Percentiles rank a stretch among this genome's conserved stretches.
Conservation (phyloP, 169 alveolate species). For the Eimeria acervulina region DNA sequence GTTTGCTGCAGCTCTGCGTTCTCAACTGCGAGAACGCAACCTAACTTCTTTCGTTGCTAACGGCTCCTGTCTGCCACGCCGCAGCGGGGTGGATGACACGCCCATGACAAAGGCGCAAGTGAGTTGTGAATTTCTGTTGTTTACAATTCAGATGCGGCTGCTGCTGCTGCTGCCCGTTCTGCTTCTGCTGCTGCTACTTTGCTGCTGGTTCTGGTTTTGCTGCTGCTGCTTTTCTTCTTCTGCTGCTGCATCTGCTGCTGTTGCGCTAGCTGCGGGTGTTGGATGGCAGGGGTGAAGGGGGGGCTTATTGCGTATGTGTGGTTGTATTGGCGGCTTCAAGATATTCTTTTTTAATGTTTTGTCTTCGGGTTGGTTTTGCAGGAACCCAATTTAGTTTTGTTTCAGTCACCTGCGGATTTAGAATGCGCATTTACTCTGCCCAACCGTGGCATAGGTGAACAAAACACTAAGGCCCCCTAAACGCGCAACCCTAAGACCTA, state of each 20-base stretch:
- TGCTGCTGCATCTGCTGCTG: no score
- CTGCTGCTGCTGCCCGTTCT: no score
- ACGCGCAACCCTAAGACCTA: not conserved
- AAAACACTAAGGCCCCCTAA: no score
- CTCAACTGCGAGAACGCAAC: constrained; percentile 81
- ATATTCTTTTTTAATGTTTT: no score
- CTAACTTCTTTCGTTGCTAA: constrained; percentile 90
- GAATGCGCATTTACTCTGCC: constrained; percentile 71
- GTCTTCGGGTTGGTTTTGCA: not conserved
- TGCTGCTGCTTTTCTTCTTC: no score
- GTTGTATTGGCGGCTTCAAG: no score
- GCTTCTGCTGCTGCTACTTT: no score
- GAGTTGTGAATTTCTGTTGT: not conserved
- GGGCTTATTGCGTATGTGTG: no score
- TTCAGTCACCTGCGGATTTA: constrained; percentile 73
- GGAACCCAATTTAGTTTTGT: constrained; percentile 74
- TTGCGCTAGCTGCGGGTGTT: no score
- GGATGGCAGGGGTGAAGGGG: no score
- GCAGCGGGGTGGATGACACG: constrained; percentile 85
- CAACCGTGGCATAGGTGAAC: constrained; percentile 65
- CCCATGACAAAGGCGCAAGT: constrained; percentile 83
- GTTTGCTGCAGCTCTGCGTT: constrained; percentile 80
- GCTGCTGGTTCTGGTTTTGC: no score
- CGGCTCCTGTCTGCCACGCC: constrained; percentile 90
- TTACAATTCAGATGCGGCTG: no score